Conservation (phyloP, 2,329 filamentous ascomycete species). For the Ophioceras dolichostomum region DNA sequence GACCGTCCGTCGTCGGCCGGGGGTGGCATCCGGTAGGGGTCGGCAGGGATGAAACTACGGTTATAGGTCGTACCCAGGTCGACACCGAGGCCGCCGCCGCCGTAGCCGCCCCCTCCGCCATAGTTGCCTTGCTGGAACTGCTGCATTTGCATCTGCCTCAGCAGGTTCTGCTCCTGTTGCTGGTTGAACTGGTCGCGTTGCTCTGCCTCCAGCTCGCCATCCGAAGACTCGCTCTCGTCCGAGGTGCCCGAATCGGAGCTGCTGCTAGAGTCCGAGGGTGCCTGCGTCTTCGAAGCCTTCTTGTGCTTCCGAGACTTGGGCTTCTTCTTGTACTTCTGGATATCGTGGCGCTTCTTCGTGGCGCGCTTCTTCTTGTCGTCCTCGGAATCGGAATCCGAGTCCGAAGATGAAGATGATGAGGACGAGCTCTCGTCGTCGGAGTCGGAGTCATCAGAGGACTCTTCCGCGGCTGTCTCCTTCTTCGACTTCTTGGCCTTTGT, state of each 20-base stretch:
- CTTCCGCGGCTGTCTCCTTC: conserved; percentile 6
- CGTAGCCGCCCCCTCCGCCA: neutral
- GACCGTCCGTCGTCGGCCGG: neutral
- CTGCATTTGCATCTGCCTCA: conserved; percentile 14
- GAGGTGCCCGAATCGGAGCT: conserved; percentile 14
- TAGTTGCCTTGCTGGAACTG: conserved; percentile 5
- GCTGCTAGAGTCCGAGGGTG: conserved; percentile 10
- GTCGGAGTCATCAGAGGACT: conserved; percentile 7
- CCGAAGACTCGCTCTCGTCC: conserved; percentile 6
- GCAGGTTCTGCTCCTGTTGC: conserved; percentile 8
- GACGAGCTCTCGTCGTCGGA: conserved; percentile 6
- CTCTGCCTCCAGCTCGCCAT: conserved; percentile 8
- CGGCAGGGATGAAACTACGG: too few relatives aligned
- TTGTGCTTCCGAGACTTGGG: conserved; percentile 12
- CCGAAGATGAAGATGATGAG: conserved; percentile 12
- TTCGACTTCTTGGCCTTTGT: conserved; percentile 13
- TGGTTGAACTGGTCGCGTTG: conserved; percentile 8
- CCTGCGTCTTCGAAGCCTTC: conserved; percentile 11
- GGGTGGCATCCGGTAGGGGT: too few relatives aligned
- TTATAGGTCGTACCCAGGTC: too few relatives aligned
- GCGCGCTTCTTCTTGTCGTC: conserved; percentile 14
- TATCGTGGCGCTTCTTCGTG: conserved; percentile 17
- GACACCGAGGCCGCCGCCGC: neutral
- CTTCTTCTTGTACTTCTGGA: conserved; percentile 16
- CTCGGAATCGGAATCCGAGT: conserved; percentile 13